Evolutionary conservation across 371 early-diverging fungal genomes (phyloP).

Genomic region (Syncephalastrum monosporum): DNA sequence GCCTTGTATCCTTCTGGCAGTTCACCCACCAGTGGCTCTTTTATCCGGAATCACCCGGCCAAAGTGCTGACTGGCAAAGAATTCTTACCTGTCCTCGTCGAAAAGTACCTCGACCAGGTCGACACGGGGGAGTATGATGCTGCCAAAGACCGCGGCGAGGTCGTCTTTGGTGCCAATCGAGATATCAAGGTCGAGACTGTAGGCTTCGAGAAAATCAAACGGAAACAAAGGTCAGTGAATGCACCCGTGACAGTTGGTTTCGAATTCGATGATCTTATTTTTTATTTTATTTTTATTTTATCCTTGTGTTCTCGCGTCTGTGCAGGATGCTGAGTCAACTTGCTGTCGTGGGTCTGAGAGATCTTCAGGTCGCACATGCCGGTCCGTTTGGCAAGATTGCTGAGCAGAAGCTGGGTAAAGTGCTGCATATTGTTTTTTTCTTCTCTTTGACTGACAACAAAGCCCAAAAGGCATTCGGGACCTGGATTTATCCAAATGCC

Average conservation of each 20-base stretch:
- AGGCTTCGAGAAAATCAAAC: conserved; percentile 76
- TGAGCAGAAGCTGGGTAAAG: conserved; percentile 21
- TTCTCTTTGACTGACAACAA: neutral
- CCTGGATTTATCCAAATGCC: conserved; percentile 71
- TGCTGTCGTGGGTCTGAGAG: conserved; percentile 55
- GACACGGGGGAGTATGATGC: conserved; percentile 1
- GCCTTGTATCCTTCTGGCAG: conserved; percentile 7
- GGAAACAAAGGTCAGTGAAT: conserved; percentile 44
- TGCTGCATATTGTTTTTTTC: neutral
- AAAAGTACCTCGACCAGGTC: conserved; percentile 7
- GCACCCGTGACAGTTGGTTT: neutral
- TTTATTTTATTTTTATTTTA: neutral
- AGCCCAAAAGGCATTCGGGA: conserved; percentile 52
- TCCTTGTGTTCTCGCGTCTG: too few species aligned
- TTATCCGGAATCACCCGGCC: conserved; percentile 59
- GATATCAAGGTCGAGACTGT: conserved; percentile 72
- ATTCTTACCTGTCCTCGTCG: conserved; percentile 54
- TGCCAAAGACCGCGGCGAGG: neutral
- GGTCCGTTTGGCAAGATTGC: conserved; percentile 24
- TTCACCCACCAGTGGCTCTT: conserved; percentile 66
- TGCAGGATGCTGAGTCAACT: conserved; percentile 42
- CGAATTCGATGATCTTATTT: neutral
- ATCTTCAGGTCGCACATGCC: conserved; percentile 35
- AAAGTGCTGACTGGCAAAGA: conserved; percentile 53
- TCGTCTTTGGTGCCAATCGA: conserved; percentile 49